Percentiles rank a stretch among this genome's conserved stretches.
Evolutionary conservation across 176 grass and related monocot genomes (phyloP).

Genomic region (Zoysia japonica): DNA sequence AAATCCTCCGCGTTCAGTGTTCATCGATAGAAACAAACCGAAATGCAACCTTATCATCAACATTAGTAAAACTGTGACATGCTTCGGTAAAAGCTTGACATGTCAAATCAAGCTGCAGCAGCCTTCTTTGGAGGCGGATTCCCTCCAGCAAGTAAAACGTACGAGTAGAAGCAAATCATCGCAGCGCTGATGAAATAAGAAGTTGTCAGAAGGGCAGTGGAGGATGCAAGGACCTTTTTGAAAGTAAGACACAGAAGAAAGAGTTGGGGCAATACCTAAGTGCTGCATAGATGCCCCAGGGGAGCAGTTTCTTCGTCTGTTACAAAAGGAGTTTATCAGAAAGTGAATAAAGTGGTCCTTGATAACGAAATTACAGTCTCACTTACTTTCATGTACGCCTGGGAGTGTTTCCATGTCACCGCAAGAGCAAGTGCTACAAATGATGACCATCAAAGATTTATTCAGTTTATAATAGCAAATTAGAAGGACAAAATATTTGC

Average conservation of each 20-base stretch:
- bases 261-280: slow-evolving; percentile 48
- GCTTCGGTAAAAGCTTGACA: neutral
- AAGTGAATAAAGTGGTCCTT: slow-evolving; percentile 4
- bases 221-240: neutral
- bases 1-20: neutral
- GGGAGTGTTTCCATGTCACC: slow-evolving; percentile 67
- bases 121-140: slow-evolving; percentile 79
- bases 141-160: slow-evolving; percentile 74
- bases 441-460: slow-evolving; percentile 15
- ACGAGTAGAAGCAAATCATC: slow-evolving; percentile 88
- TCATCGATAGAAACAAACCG: neutral
- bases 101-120: slow-evolving; percentile 33
- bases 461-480: slow-evolving; percentile 9
- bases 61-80: slow-evolving; percentile 24
- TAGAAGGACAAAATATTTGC: slow-evolving; percentile 15
- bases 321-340: slow-evolving; percentile 28
- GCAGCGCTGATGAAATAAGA: slow-evolving; percentile 43
- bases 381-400: slow-evolving; percentile 63
- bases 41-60: slow-evolving; percentile 1
- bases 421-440: slow-evolving; percentile 77
- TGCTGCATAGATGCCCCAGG: slow-evolving; percentile 59
- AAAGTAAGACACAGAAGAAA: slow-evolving; percentile 4
- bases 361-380: neutral
- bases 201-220: neutral
- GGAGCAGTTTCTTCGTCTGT: slow-evolving; percentile 82